These are phyloP conservation scores for Alternaria angustiovoidea DNA, from an alignment of 2,329 filamentous ascomycete genomes.

Conservation along the genomic window DNA sequence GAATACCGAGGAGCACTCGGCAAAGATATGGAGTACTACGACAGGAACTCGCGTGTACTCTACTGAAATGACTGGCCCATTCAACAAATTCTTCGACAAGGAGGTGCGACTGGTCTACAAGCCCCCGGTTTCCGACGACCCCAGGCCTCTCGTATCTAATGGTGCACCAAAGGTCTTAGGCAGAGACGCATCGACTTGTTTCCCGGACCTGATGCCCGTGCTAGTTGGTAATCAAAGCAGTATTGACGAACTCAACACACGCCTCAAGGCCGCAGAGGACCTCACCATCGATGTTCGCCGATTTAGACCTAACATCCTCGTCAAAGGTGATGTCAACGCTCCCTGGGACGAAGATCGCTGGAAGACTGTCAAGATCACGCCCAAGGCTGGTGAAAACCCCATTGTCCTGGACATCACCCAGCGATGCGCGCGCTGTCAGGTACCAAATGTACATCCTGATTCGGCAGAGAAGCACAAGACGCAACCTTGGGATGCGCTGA, in stretches of 20 bases:
- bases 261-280: conserved; percentile 56
- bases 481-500: conserved; percentile 69
- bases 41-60: conserved; percentile 67
- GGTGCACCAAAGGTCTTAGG: conserved; percentile 64
- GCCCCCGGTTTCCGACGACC: conserved; percentile 58
- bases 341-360: conserved; percentile 71
- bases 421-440: conserved; percentile 67
- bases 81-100: conserved; percentile 64
- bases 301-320: conserved; percentile 70
- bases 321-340: conserved; percentile 57
- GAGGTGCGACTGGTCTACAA: conserved; percentile 69
- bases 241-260: conserved; percentile 65
- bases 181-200: conserved; percentile 62
- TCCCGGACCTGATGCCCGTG: conserved; percentile 67
- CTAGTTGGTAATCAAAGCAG: conserved; percentile 65
- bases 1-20: conserved; percentile 60
- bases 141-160: conserved; percentile 64
- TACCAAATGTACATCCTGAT: conserved; percentile 71
- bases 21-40: conserved; percentile 66
- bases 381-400: conserved; percentile 19
- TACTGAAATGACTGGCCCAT: conserved; percentile 59
- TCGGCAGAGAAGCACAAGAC: conserved; percentile 65
- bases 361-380: conserved; percentile 63
- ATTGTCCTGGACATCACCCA: conserved; percentile 66
- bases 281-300: conserved; percentile 64